Conservation (phyloP, 768 basidiomycete species). For the Lanmaoa pseudosensibilis region DNA sequence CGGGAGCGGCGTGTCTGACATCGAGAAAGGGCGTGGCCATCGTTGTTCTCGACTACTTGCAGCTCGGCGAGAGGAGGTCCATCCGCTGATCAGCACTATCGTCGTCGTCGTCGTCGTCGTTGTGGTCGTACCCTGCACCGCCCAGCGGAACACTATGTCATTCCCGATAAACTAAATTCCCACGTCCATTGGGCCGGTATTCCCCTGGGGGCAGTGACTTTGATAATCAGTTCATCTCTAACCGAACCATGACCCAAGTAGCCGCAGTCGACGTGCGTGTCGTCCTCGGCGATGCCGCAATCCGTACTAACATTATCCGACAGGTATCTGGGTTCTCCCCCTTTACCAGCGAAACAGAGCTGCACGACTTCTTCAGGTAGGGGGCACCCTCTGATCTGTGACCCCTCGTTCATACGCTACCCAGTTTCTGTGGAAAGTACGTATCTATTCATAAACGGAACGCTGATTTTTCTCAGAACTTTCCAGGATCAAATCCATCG, state of each 20-base stretch:
- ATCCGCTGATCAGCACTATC: neutral
- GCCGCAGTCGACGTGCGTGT: slow-evolving; percentile 38
- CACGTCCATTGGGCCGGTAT: slow-evolving; percentile 2
- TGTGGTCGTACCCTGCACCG: slow-evolving; percentile 17
- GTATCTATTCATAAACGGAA: slow-evolving; percentile 15
- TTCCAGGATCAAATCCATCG: slow-evolving; percentile 65
- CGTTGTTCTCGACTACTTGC: slow-evolving; percentile 8
- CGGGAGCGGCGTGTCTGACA: neutral
- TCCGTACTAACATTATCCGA: neutral
- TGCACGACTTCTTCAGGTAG: slow-evolving; percentile 82
- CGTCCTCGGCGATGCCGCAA: neutral
- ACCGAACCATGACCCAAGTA: slow-evolving; percentile 25
- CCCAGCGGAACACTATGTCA: slow-evolving; percentile 13
- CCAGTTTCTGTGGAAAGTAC: slow-evolving; percentile 86
- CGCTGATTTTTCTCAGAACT: slow-evolving; percentile 1
- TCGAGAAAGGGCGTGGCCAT: slow-evolving; percentile 21
- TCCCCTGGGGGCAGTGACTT: neutral
- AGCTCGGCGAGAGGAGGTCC: neutral
- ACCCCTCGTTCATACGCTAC: slow-evolving; percentile 3
- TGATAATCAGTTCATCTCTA: neutral
- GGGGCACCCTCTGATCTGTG: slow-evolving; percentile 18
- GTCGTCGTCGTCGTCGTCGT: slow-evolving; percentile 11
- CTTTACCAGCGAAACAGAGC: slow-evolving; percentile 61
- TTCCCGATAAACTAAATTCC: neutral
- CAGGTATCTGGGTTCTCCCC: slow-evolving; percentile 75